These are phyloP conservation scores for Hymenoscyphus scutula DNA, from an alignment of 2,329 filamentous ascomycete species.

Conservation along the genomic window DNA sequence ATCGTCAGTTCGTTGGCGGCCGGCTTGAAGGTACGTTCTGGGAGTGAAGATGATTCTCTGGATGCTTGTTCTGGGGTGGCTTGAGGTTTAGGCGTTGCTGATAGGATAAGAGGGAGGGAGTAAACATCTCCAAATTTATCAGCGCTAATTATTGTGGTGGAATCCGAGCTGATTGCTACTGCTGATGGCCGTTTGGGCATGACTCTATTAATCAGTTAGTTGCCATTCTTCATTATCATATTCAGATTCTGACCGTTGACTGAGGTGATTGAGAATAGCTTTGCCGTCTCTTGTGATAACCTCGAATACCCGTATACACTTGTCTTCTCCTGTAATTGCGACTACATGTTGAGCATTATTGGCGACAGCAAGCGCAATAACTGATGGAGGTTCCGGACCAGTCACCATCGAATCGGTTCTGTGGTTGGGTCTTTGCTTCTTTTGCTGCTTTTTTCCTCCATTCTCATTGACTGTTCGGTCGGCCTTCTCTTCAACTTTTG, in stretches of 20 bases:
- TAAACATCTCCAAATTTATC: conserved; percentile 99
- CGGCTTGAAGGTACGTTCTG: conserved; percentile 42
- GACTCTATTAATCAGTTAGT: conserved; percentile 40
- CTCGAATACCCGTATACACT: conserved; percentile 79
- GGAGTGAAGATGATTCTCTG: conserved; percentile 17
- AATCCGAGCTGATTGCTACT: conserved; percentile 66
- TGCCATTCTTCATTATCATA: background rate
- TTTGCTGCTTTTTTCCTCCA: conserved; percentile 19
- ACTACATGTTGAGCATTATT: conserved; percentile 66
- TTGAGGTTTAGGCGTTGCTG: conserved; percentile 16
- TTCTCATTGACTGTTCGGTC: conserved; percentile 3
- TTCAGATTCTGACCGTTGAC: conserved; percentile 58
- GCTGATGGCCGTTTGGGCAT: conserved; percentile 91
- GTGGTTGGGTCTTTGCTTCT: conserved; percentile 24
- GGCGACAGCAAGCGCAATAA: conserved; percentile 67
- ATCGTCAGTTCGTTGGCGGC: conserved; percentile 59
- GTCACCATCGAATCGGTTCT: conserved; percentile 22
- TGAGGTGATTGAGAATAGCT: conserved; percentile 58
- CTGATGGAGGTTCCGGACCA: conserved; percentile 56
- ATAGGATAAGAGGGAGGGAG: conserved; percentile 67
- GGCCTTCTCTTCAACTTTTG: background rate
- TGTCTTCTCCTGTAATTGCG: conserved; percentile 86
- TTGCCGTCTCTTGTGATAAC: conserved; percentile 51
- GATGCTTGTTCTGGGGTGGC: conserved; percentile 15
- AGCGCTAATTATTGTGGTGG: conserved; percentile 71